Percentiles rank a stretch among this genome's conserved stretches.
These are phyloP conservation scores for Lichtheimia ramosa DNA, from an alignment of 371 early-diverging fungal genomes.

Conservation along the genomic window DNA sequence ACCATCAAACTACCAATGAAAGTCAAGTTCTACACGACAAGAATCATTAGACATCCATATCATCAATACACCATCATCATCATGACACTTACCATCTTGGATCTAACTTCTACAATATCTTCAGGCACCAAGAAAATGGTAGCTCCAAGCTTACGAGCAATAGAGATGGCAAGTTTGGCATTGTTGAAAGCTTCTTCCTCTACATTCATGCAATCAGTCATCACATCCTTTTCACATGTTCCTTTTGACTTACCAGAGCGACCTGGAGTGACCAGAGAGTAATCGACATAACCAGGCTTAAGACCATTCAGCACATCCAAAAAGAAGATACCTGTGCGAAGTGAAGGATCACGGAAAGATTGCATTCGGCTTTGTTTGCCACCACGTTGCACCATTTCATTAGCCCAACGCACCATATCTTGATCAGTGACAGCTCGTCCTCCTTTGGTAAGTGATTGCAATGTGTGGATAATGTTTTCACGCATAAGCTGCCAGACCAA, in stretches of 20 bases:
- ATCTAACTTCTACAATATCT: slow-evolving; percentile 93
- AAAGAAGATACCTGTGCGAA: slow-evolving; percentile 81
- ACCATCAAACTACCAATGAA: slow-evolving; percentile 92
- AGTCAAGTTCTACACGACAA: slow-evolving; percentile 69
- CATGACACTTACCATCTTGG: slow-evolving; percentile 74
- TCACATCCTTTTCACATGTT: no score
- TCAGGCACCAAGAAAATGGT: slow-evolving; percentile 96
- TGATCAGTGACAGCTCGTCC: slow-evolving; percentile 85
- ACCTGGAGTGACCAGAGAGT: slow-evolving; percentile 82
- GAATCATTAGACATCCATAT: not conserved
- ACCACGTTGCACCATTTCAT: slow-evolving; percentile 71
- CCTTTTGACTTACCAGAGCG: slow-evolving; percentile 19
- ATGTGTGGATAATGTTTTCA: slow-evolving; percentile 90
- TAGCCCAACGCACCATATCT: slow-evolving; percentile 95
- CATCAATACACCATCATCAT: not conserved
- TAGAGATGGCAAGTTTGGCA: slow-evolving; percentile 94
- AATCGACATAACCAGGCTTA: slow-evolving; percentile 89
- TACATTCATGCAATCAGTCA: not conserved
- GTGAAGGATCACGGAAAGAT: slow-evolving; percentile 81
- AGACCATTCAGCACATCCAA: slow-evolving; percentile 92
- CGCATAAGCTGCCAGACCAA: slow-evolving; percentile 98
- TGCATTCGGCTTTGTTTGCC: slow-evolving; percentile 70
- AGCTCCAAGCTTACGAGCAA: slow-evolving; percentile 97
- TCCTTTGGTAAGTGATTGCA: slow-evolving; percentile 78
- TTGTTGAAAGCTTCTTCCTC: slow-evolving; percentile 91